These are phyloP conservation scores for Colletotrichum lini DNA, from an alignment of 2,329 filamentous ascomycete species.

Conservation along the genomic window DNA sequence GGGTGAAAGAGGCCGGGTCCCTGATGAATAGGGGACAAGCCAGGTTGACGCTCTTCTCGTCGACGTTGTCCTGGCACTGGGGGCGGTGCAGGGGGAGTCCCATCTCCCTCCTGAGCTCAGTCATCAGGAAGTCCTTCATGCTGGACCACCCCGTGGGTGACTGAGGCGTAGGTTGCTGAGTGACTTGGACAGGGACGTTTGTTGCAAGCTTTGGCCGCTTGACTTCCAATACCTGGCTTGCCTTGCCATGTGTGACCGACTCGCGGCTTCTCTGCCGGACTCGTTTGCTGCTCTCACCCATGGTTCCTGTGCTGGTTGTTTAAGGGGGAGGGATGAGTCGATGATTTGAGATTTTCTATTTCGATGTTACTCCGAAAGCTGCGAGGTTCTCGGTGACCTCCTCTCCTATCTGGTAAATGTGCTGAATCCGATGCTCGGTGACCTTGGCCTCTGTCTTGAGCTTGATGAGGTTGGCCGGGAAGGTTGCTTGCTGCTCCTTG, in stretches of 20 bases:
- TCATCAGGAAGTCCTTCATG: conserved; percentile 41
- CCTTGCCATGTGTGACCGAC: conserved; percentile 23
- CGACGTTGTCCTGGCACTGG: conserved; percentile 26
- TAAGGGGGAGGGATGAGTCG: too few species aligned
- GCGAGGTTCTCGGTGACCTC: conserved; percentile 35
- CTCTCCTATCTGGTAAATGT: conserved; percentile 33
- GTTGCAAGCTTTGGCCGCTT: conserved; percentile 37
- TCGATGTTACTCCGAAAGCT: conserved; percentile 20
- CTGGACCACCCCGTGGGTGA: conserved; percentile 28
- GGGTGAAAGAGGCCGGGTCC: conserved; percentile 35
- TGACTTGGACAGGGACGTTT: conserved; percentile 30
- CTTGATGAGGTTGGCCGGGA: conserved; percentile 38
- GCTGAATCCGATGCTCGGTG: conserved; percentile 31
- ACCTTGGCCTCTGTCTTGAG: conserved; percentile 35
- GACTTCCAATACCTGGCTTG: conserved; percentile 17
- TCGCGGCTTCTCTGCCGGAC: conserved; percentile 41
- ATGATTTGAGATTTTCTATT: conserved; percentile 6
- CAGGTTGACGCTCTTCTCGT: conserved; percentile 40
- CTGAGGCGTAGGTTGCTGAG: conserved; percentile 31
- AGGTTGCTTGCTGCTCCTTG: conserved; percentile 36
- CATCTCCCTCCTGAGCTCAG: conserved; percentile 37
- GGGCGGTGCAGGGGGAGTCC: conserved; percentile 24
- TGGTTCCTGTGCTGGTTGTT: conserved; percentile 2
- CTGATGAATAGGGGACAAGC: conserved; percentile 40
- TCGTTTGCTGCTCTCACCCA: conserved; percentile 40